A percentile compares a stretch with the other conserved stretches of the same genome.
Evolutionary conservation across 2,329 filamentous ascomycete genomes (phyloP).

Genomic region (Ophiostoma himal-ulmi): DNA sequence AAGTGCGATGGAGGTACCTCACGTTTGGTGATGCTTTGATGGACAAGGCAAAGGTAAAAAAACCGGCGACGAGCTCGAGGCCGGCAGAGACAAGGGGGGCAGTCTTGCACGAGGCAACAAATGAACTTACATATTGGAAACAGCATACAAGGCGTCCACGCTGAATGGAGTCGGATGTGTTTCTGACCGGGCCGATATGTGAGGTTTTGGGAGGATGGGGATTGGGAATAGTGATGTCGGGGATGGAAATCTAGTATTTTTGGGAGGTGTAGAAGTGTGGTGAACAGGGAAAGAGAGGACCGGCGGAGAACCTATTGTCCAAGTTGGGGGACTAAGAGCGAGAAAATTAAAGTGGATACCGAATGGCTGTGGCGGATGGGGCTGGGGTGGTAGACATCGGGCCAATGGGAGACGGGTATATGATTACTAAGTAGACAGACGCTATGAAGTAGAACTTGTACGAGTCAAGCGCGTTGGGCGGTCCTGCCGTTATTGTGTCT

Average conservation of each 20-base stretch:
- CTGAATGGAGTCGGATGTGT: slow-evolving; percentile 1
- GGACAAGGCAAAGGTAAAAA: slow-evolving; percentile 17
- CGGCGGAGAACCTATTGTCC: slow-evolving; percentile 21
- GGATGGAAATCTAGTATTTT: slow-evolving; percentile 23
- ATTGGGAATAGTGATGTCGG: slow-evolving; percentile 18
- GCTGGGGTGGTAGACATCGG: neutral
- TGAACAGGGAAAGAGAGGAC: slow-evolving; percentile 22
- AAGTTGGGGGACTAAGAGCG: slow-evolving; percentile 19
- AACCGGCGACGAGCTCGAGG: neutral
- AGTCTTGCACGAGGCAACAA: neutral
- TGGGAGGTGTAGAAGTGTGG: slow-evolving; percentile 23
- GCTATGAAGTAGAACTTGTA: neutral
- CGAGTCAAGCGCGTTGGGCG: neutral
- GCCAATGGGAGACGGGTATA: neutral
- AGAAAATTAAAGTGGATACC: slow-evolving; percentile 16
- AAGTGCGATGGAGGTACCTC: slow-evolving; percentile 23
- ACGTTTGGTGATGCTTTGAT: slow-evolving; percentile 22
- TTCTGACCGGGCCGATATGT: slow-evolving; percentile 11
- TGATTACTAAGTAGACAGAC: neutral
- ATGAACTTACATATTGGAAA: slow-evolving; percentile 16
- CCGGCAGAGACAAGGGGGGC: neutral
- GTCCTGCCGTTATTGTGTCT: neutral
- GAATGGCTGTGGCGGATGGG: slow-evolving; percentile 8
- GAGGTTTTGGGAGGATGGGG: slow-evolving; percentile 16
- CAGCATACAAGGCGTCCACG: neutral